Conservation (phyloP, 2,329 filamentous ascomycete species). For the Fusarium sp. region DNA sequence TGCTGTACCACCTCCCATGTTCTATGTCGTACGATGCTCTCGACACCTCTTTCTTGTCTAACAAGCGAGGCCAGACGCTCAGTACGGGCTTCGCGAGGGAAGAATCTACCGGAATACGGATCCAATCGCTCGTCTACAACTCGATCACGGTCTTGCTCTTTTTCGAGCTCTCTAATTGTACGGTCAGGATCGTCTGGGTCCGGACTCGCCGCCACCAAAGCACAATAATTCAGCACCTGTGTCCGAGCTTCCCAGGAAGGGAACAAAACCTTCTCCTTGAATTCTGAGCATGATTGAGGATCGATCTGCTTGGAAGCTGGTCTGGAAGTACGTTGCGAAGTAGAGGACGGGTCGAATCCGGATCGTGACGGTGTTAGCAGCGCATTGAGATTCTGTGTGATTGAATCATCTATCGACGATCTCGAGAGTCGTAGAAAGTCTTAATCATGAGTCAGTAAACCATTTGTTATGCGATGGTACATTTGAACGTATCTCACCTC, state of each 20-base stretch:
- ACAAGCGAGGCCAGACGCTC: conserved; percentile 80
- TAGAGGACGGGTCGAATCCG: conserved; percentile 85
- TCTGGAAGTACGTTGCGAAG: conserved; percentile 69
- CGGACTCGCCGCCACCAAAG: conserved; percentile 85
- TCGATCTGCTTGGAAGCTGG: conserved; percentile 68
- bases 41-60: conserved; percentile 80
- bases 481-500: conserved; percentile 64
- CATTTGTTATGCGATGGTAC: not conserved
- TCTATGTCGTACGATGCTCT: conserved; percentile 81
- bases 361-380: conserved; percentile 78
- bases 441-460: conserved; percentile 53
- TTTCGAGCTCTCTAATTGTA: conserved; percentile 76
- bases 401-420: conserved; percentile 89
- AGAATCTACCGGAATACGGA: conserved; percentile 89
- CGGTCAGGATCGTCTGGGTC: conserved; percentile 89
- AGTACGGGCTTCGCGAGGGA: conserved; percentile 81
- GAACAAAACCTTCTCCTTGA: conserved; percentile 84
- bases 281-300: conserved; percentile 72
- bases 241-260: conserved; percentile 87
- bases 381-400: conserved; percentile 92
- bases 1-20: conserved; percentile 85
- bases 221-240: conserved; percentile 90
- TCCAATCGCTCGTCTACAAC: conserved; percentile 90
- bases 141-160: conserved; percentile 75
- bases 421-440: conserved; percentile 93